phyloP scores from a whole-genome alignment of 2,329 filamentous ascomycete genomes.

The Pseudocercospora fuligena region DNA sequence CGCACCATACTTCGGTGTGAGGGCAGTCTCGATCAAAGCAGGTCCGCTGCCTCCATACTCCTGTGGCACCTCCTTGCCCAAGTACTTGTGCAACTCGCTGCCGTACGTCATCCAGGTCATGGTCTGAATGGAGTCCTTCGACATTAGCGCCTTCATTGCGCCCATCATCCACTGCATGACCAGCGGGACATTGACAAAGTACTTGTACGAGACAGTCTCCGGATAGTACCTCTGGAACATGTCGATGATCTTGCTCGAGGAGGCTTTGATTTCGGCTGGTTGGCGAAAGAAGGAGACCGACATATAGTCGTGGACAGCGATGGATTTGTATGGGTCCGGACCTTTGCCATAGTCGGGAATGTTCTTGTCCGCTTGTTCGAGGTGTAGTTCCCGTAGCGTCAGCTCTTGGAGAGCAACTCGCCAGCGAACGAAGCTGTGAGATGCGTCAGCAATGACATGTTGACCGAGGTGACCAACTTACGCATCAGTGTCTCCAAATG shows the following conservation, averaged over 20 bases:
- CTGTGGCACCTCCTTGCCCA: slow-evolving; percentile 70
- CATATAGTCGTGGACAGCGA: slow-evolving; percentile 93
- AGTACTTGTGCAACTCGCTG: slow-evolving; percentile 66
- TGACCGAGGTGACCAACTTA: slow-evolving; percentile 53
- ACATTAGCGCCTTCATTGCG: slow-evolving; percentile 53
- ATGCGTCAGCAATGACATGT: background rate
- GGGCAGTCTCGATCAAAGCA: slow-evolving; percentile 51
- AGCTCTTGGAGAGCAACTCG: slow-evolving; percentile 89
- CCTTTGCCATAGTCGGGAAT: slow-evolving; percentile 71
- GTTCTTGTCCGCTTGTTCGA: slow-evolving; percentile 69
- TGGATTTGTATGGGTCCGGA: slow-evolving; percentile 83
- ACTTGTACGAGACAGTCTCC: slow-evolving; percentile 87
- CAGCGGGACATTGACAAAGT: slow-evolving; percentile 90
- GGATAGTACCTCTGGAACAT: slow-evolving; percentile 84
- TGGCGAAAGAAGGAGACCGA: slow-evolving; percentile 84
- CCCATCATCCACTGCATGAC: slow-evolving; percentile 80
- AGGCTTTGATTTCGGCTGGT: slow-evolving; percentile 75
- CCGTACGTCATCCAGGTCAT: slow-evolving; percentile 62
- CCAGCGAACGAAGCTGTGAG: slow-evolving; percentile 80
- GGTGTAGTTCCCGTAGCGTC: slow-evolving; percentile 73
- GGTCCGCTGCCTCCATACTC: slow-evolving; percentile 78
- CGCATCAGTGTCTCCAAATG: slow-evolving; percentile 82
- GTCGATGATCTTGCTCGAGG: slow-evolving; percentile 79
- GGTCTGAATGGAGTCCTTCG: slow-evolving; percentile 55
- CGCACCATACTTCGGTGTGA: slow-evolving; percentile 46